phyloP scores from a whole-genome alignment of 495 filamentous ascomycete species.

The Penicillium flavigenum region DNA sequence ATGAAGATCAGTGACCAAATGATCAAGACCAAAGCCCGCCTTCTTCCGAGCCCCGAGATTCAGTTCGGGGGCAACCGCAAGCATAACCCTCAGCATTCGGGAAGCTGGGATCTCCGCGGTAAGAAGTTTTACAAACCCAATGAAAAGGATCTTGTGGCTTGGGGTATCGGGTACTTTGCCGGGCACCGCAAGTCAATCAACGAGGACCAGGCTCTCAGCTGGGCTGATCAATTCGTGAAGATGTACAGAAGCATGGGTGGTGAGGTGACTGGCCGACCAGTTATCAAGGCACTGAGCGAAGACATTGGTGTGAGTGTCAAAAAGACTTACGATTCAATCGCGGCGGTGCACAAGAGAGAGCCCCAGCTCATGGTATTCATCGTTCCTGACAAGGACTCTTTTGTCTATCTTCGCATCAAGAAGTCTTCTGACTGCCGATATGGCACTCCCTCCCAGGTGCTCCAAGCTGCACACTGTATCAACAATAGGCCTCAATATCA shows the following conservation, averaged over 20 bases:
- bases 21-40: conserved; percentile 64
- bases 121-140: conserved; percentile 71
- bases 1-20: conserved; percentile 62
- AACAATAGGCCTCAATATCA: conserved; percentile 70
- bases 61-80: conserved; percentile 54
- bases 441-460: conserved; percentile 70
- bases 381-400: conserved; percentile 61
- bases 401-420: conserved; percentile 77
- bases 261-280: conserved; percentile 41
- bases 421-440: conserved; percentile 77
- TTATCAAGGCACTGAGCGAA: conserved; percentile 33
- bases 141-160: conserved; percentile 56
- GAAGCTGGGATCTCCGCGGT: conserved; percentile 83
- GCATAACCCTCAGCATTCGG: conserved; percentile 55
- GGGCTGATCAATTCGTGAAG: conserved; percentile 58
- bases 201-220: conserved; percentile 48
- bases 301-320: conserved; percentile 55
- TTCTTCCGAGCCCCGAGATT: conserved; percentile 70
- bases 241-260: conserved; percentile 74
- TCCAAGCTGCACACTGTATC: conserved; percentile 61
- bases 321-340: conserved; percentile 49
- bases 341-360: conserved; percentile 42
- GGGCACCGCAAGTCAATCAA: conserved; percentile 40
- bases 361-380: conserved; percentile 73
- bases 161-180: conserved; percentile 64